Evolutionary conservation across 2,329 filamentous ascomycete species (phyloP).

Genomic region (Claviceps spartinae): DNA sequence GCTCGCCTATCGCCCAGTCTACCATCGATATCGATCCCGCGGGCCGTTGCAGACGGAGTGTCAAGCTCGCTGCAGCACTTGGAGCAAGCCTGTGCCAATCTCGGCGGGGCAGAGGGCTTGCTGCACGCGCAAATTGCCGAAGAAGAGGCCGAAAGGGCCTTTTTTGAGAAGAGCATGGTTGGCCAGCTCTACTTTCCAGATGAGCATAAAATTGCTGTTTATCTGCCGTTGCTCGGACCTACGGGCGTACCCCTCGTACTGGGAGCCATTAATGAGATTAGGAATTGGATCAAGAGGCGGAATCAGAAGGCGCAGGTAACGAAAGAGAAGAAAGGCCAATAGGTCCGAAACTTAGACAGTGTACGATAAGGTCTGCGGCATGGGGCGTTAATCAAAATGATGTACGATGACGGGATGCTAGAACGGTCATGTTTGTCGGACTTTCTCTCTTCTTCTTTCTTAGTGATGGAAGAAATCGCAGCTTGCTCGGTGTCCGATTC

Average conservation of each 20-base stretch:
- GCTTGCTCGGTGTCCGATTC: too few relatives aligned
- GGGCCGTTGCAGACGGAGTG: conserved; percentile 74
- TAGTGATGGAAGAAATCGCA: neutral
- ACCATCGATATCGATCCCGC: conserved; percentile 81
- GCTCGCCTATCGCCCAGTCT: conserved; percentile 74
- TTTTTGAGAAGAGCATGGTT: conserved; percentile 99
- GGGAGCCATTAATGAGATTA: conserved; percentile 70
- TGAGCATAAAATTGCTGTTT: conserved; percentile 95
- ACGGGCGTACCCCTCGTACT: conserved; percentile 82
- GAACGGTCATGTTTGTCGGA: neutral
- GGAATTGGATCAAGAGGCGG: conserved; percentile 40
- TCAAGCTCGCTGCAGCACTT: conserved; percentile 67
- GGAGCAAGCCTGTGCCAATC: conserved; percentile 57
- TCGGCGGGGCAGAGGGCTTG: conserved; percentile 55
- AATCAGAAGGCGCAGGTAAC: conserved; percentile 28
- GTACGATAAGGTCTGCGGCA: neutral
- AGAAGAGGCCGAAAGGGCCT: conserved; percentile 78
- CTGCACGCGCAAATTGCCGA: conserved; percentile 75
- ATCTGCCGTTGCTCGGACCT: conserved; percentile 79
- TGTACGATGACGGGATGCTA: neutral
- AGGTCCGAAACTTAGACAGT: conserved; percentile 10
- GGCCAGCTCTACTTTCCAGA: conserved; percentile 97
- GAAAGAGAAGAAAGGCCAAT: conserved; percentile 25
- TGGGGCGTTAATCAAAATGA: neutral
- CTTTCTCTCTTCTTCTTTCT: neutral